Base-by-base conservation (phyloP, 768 basidiomycete species). In the Dioszegia crocea region DNA sequence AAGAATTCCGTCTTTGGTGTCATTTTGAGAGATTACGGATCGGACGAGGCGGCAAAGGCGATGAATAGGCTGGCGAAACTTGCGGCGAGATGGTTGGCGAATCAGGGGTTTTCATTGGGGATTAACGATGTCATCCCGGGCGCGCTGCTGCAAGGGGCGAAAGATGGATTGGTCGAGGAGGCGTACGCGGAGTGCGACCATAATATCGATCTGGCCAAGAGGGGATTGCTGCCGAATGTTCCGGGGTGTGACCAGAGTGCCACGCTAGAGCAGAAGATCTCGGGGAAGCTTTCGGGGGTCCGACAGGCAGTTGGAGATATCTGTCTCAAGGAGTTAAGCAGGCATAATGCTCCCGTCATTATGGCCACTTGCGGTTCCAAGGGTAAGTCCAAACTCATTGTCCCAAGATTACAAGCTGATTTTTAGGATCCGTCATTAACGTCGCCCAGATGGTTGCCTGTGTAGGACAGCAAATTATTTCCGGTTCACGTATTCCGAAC, bases 381-480 rank as follows among this genome's bases (percentile, higher is more conserved):
- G 83, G 96, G 94, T 89, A 56, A 46, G 78, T 64, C 23, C 2
- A 39, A 14, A 19, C 3, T 38, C 23, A 26, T 44, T 23, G 4
- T 2, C 44, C 19, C 29, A 31, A 31, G 8, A 33, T 6, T 33
- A 33, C 14, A 61, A 53, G 59, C 64, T 70, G 57, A 70, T 40
- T 19, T n/a, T 6, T 61, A 88, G 94, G 96, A 76, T 98, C 96
- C 70, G 89, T 91, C 62, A 94, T 99, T 79, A 99, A 99, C 78
- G 96, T 99, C 56, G 94, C 91, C 23, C 96, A 99, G 79, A 99
- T 99, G 96, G 94, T 98, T 53, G 96, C 94, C 72, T 97, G 94
- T 84, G 96, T 99, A 66, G 96, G 96, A 4, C 96, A 99, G 73
- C 96, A 99, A 75, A 97, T 98, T 77, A 98, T 99, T 62, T 85